Conservation (phyloP, 2,329 filamentous ascomycete genomes). For the Colletotrichum costaricense region DNA sequence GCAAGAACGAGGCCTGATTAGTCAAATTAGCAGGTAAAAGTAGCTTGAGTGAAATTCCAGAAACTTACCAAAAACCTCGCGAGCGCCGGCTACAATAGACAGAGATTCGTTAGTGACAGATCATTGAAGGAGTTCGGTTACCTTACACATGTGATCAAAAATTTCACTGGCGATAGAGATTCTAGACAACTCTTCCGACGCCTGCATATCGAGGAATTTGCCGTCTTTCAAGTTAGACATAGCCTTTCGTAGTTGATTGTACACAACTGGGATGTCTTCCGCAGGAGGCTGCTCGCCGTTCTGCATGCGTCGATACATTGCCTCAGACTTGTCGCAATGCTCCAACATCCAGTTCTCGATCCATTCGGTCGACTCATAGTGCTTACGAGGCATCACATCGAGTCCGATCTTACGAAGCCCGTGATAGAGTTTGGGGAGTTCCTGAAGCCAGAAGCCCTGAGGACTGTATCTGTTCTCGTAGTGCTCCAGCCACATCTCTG, state of each 20-base stretch:
- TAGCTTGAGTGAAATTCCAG: background rate
- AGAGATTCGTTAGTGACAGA: background rate
- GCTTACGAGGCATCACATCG: background rate
- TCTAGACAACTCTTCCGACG: background rate
- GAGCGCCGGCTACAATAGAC: background rate
- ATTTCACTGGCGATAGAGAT: background rate
- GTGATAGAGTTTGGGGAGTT: background rate
- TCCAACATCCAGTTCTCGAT: background rate
- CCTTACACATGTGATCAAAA: background rate
- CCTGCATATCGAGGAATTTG: background rate
- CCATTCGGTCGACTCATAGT: background rate
- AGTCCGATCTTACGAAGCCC: background rate
- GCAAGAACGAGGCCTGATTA: background rate
- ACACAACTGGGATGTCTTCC: background rate
- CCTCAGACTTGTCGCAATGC: background rate
- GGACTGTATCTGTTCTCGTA: background rate
- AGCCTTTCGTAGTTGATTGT: background rate
- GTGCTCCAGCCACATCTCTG: background rate
- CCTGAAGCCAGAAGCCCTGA: background rate
- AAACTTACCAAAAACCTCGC: background rate
- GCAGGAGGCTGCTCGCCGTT: background rate
- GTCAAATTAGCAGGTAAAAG: background rate
- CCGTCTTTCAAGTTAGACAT: background rate
- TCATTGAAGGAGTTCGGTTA: background rate
- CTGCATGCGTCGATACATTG: background rate